These are phyloP conservation scores for Gynostemma pentaphyllum DNA, from an alignment of 306 rosid species.

Conservation along the genomic window DNA sequence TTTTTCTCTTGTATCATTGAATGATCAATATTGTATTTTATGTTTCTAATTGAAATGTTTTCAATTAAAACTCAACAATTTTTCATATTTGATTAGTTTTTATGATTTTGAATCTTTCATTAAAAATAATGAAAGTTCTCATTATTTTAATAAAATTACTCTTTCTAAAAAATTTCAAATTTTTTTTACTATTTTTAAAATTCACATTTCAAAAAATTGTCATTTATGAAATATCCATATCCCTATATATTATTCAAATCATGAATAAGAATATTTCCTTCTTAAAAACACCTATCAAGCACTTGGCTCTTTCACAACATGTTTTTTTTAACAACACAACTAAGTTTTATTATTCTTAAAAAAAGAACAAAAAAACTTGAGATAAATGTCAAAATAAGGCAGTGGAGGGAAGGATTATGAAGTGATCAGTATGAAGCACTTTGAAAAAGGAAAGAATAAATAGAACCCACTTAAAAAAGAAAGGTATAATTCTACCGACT, in stretches of 20 bases:
- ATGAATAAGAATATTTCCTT: background rate
- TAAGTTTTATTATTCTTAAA: background rate
- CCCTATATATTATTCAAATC: background rate
- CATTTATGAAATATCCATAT: too few relatives aligned
- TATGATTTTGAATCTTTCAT: too few relatives aligned
- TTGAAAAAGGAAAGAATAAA: conserved; percentile 1
- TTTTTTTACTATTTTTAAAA: too few relatives aligned
- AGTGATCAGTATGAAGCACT: background rate
- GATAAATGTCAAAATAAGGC: background rate
- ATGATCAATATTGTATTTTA: too few relatives aligned
- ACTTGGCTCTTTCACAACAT: background rate
- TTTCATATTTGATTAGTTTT: too few relatives aligned
- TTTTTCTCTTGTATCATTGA: too few relatives aligned
- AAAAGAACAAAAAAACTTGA: background rate
- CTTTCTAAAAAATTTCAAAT: too few relatives aligned
- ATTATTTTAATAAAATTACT: too few relatives aligned
- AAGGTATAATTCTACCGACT: background rate
- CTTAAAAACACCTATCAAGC: background rate
- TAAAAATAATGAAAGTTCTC: too few relatives aligned
- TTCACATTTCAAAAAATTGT: too few relatives aligned
- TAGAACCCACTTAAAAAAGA: background rate
- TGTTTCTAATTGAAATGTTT: too few relatives aligned
- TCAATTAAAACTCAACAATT: too few relatives aligned
- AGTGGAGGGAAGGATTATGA: background rate
- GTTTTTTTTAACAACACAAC: background rate